phyloP scores from a whole-genome alignment of 192 early-diverging fungal genomes.

The Coemansia sp. region DNA sequence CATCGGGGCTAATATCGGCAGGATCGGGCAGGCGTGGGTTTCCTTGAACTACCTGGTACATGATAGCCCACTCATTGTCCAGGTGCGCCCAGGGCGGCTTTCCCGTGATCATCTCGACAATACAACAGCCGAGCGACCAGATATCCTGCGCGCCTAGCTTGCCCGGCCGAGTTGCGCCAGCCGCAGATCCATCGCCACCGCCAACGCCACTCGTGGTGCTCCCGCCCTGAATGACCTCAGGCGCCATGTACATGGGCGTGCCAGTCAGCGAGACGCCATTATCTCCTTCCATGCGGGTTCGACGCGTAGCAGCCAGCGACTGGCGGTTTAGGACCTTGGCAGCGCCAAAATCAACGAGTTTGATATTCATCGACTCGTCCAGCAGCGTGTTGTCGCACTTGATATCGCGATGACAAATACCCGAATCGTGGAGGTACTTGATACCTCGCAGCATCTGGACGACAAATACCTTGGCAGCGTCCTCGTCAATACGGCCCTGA shows the following conservation, averaged over 20 bases:
- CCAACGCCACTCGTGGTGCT: slow-evolving; percentile 3
- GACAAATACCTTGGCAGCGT: slow-evolving; percentile 67
- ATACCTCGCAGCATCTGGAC: slow-evolving; percentile 83
- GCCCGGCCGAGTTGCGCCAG: slow-evolving; percentile 20
- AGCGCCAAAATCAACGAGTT: slow-evolving; percentile 90
- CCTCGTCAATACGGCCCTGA: slow-evolving; percentile 79
- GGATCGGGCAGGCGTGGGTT: slow-evolving; percentile 77
- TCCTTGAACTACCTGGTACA: slow-evolving; percentile 83
- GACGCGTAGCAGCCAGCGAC: slow-evolving; percentile 44
- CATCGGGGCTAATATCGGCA: slow-evolving; percentile 61
- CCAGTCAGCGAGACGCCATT: slow-evolving; percentile 53
- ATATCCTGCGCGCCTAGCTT: slow-evolving; percentile 76
- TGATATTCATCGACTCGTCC: slow-evolving; percentile 74
- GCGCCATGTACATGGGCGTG: slow-evolving; percentile 62
- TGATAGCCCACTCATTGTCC: slow-evolving; percentile 94
- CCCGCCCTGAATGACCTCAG: slow-evolving; percentile 82
- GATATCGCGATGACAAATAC: slow-evolving; percentile 89
- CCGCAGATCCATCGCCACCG: slow-evolving; percentile 1
- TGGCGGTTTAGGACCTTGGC: slow-evolving; percentile 83
- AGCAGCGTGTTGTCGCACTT: slow-evolving; percentile 86
- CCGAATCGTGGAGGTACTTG: slow-evolving; percentile 77
- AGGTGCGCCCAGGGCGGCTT: slow-evolving; percentile 81
- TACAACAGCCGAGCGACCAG: slow-evolving; percentile 89
- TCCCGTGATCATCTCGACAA: slow-evolving; percentile 92
- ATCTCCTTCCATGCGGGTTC: slow-evolving; percentile 23